Conservation (phyloP, 257 asterid genomes). For the Nyctanthes arbortristis region DNA sequence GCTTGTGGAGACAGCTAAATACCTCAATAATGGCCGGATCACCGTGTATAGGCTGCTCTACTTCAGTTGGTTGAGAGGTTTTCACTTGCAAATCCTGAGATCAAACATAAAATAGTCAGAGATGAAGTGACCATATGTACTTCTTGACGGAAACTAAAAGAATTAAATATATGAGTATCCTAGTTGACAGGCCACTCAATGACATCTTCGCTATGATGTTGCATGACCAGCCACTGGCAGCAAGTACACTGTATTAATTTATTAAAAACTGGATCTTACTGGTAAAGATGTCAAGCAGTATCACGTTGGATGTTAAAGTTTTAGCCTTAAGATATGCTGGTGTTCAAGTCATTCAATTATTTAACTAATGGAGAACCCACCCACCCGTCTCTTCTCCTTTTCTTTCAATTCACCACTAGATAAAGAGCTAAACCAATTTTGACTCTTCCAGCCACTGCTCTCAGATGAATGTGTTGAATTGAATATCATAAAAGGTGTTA, state of each 20-base stretch:
- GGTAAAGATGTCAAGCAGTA: background rate
- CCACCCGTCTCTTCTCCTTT: too few species aligned
- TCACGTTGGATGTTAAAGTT: background rate
- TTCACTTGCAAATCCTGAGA: slow-evolving; percentile 75
- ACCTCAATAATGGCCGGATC: slow-evolving; percentile 91
- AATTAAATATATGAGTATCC: background rate
- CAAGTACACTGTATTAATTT: background rate
- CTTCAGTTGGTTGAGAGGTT: slow-evolving; percentile 48
- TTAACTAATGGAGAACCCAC: background rate
- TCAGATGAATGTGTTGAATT: background rate
- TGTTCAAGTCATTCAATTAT: background rate
- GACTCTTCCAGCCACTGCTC: background rate
- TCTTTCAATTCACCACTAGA: background rate
- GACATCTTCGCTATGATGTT: background rate
- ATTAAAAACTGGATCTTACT: background rate
- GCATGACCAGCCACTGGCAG: too few species aligned
- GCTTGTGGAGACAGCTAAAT: slow-evolving; percentile 16
- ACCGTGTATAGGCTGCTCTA: slow-evolving; percentile 50
- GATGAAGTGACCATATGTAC: background rate
- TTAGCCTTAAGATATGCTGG: background rate
- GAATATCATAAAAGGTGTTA: background rate
- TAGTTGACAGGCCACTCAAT: background rate
- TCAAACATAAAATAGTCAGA: background rate
- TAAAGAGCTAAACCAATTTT: background rate
- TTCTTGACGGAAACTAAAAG: background rate